Conservation (phyloP, 148 eudicot genomes). For the Heliosperma pusillum region DNA sequence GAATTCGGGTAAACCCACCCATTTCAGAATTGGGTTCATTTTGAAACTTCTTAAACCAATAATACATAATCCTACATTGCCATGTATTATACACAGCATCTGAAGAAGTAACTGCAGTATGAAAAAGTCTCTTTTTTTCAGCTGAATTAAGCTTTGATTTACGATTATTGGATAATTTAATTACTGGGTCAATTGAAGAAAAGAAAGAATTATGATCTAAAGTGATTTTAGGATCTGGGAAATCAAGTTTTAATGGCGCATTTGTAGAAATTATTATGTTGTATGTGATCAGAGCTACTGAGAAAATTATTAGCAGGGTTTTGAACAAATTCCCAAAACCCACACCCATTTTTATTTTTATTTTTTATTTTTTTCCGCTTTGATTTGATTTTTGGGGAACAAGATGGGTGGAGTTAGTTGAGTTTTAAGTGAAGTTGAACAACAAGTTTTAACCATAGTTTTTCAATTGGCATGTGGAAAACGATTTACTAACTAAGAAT, state of each 20-base stretch:
- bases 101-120: constrained; percentile 92
- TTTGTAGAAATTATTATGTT: constrained; percentile 76
- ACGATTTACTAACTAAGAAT: no score
- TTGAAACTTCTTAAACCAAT: constrained; percentile 80
- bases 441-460: background rate
- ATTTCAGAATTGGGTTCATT: constrained; percentile 54
- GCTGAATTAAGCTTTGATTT: constrained; percentile 22
- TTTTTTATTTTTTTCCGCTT: no score
- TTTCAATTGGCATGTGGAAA: no score
- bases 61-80: constrained; percentile 96
- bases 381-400: background rate
- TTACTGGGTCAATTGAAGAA: constrained; percentile 58
- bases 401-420: constrained; percentile 7
- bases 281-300: constrained; percentile 83
- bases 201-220: background rate
- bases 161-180: constrained; percentile 51
- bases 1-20: constrained; percentile 95
- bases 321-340: constrained; percentile 60
- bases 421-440: background rate
- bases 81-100: constrained; percentile 85
- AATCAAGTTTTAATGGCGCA: constrained; percentile 64
- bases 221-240: constrained; percentile 46
- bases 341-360: constrained; percentile 27
- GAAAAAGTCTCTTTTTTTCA: constrained; percentile 55
- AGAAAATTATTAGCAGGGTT: constrained; percentile 54